A percentile compares a stretch with the other conserved stretches of the same genome.
phyloP scores from a whole-genome alignment of 106 monocot genomes.

The Dendrobium nobile region DNA sequence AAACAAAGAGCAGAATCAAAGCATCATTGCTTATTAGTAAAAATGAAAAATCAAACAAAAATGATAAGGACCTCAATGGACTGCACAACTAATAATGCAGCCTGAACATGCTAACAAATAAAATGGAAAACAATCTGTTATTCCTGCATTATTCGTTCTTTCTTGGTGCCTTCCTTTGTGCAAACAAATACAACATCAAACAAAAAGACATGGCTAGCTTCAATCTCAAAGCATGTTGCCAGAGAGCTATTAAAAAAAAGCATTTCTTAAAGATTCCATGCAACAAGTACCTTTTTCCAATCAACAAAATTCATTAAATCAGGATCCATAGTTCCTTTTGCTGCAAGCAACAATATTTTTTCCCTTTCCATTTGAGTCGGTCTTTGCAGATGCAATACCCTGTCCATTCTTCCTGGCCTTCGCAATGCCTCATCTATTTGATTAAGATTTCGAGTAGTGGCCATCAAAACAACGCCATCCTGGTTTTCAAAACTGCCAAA shows the following conservation, averaged over 20 bases:
- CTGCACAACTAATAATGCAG: neutral
- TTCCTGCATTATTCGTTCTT: neutral
- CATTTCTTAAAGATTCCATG: neutral
- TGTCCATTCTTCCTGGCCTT: conserved; percentile 87
- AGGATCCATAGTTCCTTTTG: conserved; percentile 72
- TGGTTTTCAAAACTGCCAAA: conserved; percentile 80
- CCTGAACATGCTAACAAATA: neutral
- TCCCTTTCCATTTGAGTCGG: conserved; percentile 89
- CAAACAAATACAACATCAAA: neutral
- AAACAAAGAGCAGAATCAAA: neutral
- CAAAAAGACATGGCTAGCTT: neutral
- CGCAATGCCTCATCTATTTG: conserved; percentile 85
- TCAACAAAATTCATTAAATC: conserved; percentile 69
- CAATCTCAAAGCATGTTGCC: neutral
- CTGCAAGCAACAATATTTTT: conserved; percentile 65
- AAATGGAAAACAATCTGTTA: neutral
- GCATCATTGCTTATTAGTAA: neutral
- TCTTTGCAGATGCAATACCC: conserved; percentile 78
- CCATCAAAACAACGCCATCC: conserved; percentile 80
- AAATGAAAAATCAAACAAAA: neutral
- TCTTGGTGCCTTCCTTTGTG: neutral
- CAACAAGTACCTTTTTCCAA: conserved; percentile 56
- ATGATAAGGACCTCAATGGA: neutral
- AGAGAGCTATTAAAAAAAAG: neutral
- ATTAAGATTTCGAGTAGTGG: conserved; percentile 76